Evolutionary conservation across 1,284 basidiomycete genomes (phyloP), one percentile per base, ranked within the genome.

Genomic region (Lignosus rhinocerotis): DNA sequence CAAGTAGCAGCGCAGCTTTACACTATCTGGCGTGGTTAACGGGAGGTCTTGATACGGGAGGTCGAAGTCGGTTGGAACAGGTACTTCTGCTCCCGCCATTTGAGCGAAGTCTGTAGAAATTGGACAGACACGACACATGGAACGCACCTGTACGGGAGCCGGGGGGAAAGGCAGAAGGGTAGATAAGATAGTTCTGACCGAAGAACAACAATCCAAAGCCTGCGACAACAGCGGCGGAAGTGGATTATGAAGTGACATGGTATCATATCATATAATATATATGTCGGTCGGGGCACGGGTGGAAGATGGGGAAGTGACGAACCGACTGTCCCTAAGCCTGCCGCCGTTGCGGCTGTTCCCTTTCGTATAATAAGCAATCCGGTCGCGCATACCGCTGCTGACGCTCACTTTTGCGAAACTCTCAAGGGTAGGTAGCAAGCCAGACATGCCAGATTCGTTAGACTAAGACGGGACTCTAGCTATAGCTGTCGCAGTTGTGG

Each of bases 131-230:
- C 1, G 8, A 11, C 33, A 11, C 69, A 77, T 56, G 33, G 12
- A 21, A 50, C 71, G 49, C 57, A 92, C 92, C 80, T 66, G 78
- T 86, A 36, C 93, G 78, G n/a, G 93, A 93, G 4, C 92, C 93
- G 21, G 85, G 81, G 11, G 93, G 93, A 66, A 90, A 89, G n/a
- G 89, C 86, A 30, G 92, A 87, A 0, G 94, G 94, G 70, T 96
- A 96, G 70, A 96, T 95, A 52, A 96, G 79, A 62, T 84, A 89
- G 69, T 88, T 89, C 72, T 96, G 94, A 39, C 90, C 90, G 67
- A 92, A 94, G 69, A 88, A 93, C 34, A 93, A 81, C 39, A 95
- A 78, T 7, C 90, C 90, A 43, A 84, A 81, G 56, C 87, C 90
- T 85, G 71, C 43, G 50, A 52, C 16, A 30, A 33, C 12, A 8